A percentile compares a stretch with the other conserved stretches of the same genome.
Conservation (phyloP, 2,329 filamentous ascomycete genomes). For the Alternaria brassicicola region DNA sequence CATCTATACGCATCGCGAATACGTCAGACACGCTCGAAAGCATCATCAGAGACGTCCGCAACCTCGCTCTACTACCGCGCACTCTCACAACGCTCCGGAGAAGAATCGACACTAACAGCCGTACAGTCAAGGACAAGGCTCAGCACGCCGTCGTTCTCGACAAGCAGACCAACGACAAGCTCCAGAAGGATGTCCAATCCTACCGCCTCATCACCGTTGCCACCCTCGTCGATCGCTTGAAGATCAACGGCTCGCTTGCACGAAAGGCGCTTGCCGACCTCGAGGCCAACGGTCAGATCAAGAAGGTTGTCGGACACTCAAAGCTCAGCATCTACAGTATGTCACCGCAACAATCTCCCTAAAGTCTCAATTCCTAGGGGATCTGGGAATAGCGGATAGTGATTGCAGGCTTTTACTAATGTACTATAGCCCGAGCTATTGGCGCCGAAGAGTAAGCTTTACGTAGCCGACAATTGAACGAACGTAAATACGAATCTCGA, state of each 20-base stretch:
- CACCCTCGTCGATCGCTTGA: conserved; percentile 97
- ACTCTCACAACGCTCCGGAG: conserved; percentile 5
- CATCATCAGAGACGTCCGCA: not conserved
- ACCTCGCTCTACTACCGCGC: conserved; percentile 6
- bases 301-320: conserved; percentile 95
- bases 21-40: not conserved
- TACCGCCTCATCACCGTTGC: conserved; percentile 99
- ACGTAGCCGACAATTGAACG: conserved; percentile 25
- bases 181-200: conserved; percentile 99
- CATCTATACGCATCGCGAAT: conserved; percentile 5
- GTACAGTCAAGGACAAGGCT: conserved; percentile 99
- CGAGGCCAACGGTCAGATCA: conserved; percentile 98
- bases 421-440: conserved; percentile 44
- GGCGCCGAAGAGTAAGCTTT: conserved; percentile 45
- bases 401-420: conserved; percentile 22
- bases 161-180: conserved; percentile 96
- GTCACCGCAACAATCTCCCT: conserved; percentile 45
- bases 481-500: conserved; percentile 34
- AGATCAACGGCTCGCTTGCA: conserved; percentile 99
- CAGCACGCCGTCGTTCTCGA: conserved; percentile 99
- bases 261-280: conserved; percentile 87
- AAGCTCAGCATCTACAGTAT: conserved; percentile 98
- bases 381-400: not conserved
- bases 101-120: conserved; percentile 35
- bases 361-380: not conserved